Evolutionary conservation across 208 protist genomes (phyloP).

Genomic region (Willaertia magna): DNA sequence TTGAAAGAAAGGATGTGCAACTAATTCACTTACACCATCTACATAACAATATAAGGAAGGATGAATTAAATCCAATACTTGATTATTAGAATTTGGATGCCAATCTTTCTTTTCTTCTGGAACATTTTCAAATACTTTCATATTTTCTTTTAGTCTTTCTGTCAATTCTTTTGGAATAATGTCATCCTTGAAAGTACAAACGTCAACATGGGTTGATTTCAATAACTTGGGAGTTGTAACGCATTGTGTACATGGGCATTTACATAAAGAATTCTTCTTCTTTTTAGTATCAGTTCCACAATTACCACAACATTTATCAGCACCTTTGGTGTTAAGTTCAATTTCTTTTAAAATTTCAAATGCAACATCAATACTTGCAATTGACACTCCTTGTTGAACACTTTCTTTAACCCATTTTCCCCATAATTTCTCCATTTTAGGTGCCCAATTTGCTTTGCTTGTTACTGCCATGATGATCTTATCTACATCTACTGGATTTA

Average conservation of each 20-base stretch:
- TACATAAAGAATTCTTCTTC: too few relatives aligned
- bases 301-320: not conserved
- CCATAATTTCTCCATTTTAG: too few relatives aligned
- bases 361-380: not conserved
- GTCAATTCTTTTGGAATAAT: not conserved
- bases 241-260: too few relatives aligned
- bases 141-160: not conserved
- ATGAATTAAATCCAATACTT: conserved; percentile 38
- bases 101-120: not conserved
- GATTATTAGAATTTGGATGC: not conserved
- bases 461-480: too few relatives aligned
- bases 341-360: not conserved
- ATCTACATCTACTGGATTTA: too few relatives aligned
- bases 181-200: not conserved
- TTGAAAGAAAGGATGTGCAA: not conserved
- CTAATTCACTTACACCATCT: not conserved
- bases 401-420: not conserved
- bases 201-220: too few relatives aligned
- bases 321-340: not conserved
- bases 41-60: conserved; percentile 36
- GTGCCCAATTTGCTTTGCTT: too few relatives aligned
- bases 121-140: not conserved
- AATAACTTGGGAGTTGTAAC: too few relatives aligned
- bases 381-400: not conserved
- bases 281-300: not conserved